A percentile compares a stretch with the other conserved stretches of the same genome.
Conservation (phyloP, 2,329 filamentous ascomycete species). For the Venturia effusa region DNA sequence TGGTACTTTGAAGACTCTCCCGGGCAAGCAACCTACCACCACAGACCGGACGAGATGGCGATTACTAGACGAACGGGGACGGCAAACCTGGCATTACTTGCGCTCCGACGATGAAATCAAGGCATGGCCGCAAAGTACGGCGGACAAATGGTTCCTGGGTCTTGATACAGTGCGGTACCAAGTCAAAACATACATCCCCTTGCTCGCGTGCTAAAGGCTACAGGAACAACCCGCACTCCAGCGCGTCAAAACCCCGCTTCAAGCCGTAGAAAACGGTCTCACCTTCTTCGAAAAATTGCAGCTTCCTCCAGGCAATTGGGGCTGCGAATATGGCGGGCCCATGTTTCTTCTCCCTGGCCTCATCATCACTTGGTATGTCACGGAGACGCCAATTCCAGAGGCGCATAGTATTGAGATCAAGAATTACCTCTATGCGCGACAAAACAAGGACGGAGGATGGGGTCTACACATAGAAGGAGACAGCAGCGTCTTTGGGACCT, state of each 20-base stretch:
- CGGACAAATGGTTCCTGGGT: conserved; percentile 84
- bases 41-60: conserved; percentile 82
- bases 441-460: conserved; percentile 91
- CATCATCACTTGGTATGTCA: conserved; percentile 79
- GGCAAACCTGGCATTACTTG: conserved; percentile 92
- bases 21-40: conserved; percentile 23
- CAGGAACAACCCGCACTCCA: conserved; percentile 67
- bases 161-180: conserved; percentile 54
- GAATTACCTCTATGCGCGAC: conserved; percentile 80
- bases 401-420: conserved; percentile 79
- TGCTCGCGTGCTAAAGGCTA: conserved; percentile 4
- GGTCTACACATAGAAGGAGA: conserved; percentile 91
- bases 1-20: background rate
- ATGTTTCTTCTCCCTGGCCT: conserved; percentile 89
- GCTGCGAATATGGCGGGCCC: conserved; percentile 91
- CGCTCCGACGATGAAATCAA: conserved; percentile 57
- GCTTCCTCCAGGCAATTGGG: conserved; percentile 85
- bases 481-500: conserved; percentile 81
- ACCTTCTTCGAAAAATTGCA: conserved; percentile 85
- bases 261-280: conserved; percentile 72
- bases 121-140: conserved; percentile 73
- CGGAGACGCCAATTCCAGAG: conserved; percentile 72
- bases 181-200: background rate
- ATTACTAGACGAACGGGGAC: conserved; percentile 67
- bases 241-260: conserved; percentile 58